Base-by-base conservation (phyloP, 768 basidiomycete species). In the Trametes cinnabarina region DNA sequence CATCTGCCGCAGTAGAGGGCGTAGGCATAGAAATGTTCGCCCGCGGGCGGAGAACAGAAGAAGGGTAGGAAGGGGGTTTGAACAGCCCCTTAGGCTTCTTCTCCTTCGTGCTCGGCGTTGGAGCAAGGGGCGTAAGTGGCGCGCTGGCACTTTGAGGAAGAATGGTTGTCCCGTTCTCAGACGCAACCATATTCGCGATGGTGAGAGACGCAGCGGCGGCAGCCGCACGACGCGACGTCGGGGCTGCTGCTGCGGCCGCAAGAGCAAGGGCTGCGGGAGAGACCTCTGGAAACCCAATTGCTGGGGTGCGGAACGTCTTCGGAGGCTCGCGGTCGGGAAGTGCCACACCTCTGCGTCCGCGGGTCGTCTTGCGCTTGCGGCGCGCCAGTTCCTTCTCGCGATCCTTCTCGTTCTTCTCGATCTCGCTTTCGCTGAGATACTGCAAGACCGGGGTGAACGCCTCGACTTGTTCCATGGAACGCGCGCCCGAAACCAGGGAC, bases 241-340 rank as follows among this genome's bases (percentile, higher is more conserved):
- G 88, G 1, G 86, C 86, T 52, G 77, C 83, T 3, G 83, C 83
- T 0, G 86, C 83, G 15, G 79, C 82, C 1, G 82, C 85, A 7
- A 84, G 70, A 0, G 89, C 88, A 40, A 90, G 74, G 0, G 84
- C 84, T 8, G 87, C 83, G 50, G 89, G 74, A 65, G 89, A 88
- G 55, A 87, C 75, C 67, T 88, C 90, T 4, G 88, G 92, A 79
- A 87, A 92, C 25, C 90, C 90, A 53, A 91, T 83, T 7, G 88
- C 90, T 8, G 92, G 88, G 0, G 95, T 95, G 34, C 97, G 87
- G 73, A 88, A 90, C 6, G 97, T 98, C 72, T 92, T 81, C 69
- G 90, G 82, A 2, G 93, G 89, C 58, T 99, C 96, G 42, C 96
- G 86, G 69, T 99, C 97, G 0, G 97, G 95, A 23, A 98, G 76